Base-by-base conservation (phyloP, 2,329 filamentous ascomycete genomes). In the Neurospora crassa region DNA sequence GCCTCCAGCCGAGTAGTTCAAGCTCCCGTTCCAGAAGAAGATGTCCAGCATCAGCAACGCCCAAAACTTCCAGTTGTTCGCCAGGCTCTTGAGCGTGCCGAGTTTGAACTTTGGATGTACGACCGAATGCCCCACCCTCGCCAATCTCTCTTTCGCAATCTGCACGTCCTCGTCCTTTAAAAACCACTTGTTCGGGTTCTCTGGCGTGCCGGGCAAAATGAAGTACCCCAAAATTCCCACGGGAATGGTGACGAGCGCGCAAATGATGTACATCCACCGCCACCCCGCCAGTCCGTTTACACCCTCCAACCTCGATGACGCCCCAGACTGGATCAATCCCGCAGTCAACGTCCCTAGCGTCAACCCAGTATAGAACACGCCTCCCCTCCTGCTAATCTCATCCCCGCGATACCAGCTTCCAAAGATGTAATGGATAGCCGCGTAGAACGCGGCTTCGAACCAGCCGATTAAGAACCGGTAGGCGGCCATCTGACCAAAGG, bases 221-320 rank as follows among this genome's bases (percentile, higher is more conserved):
- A 87, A 81, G 67, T 82, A 83, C 0, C 86, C 86, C 0, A 85
- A 73, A 5, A 88, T 78, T 0, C 84, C 85, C 4, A 88, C 78
- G 0, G 86, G 85, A 14, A 89, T 84, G 1, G 87, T 88, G 71
- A 89, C 85, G 5, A 88, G 71, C 3, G 84, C 80, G 69, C 82
- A 82, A 75, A 87, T 85, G 67, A 87, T 84, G 74, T 87, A 88
- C 80, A 88, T 85, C 86, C 86, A 88, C n/a, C 84, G 78, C 83
- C 84, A 86, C 0, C 84, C 84, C 1, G 80, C 81, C 0, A 86
- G 78, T 0, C 84, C 84, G 34, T 82, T 77, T 4, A 85, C 79
- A 1, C 82, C 83, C 43, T 84, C 79, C 0, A 85, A 78, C 0
- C 80, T 76, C 0, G 78, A 74, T 0, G 81, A 81, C 24, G 83